Conservation (phyloP, 2,329 filamentous ascomycete genomes). For the Aspergillus fischeri region DNA sequence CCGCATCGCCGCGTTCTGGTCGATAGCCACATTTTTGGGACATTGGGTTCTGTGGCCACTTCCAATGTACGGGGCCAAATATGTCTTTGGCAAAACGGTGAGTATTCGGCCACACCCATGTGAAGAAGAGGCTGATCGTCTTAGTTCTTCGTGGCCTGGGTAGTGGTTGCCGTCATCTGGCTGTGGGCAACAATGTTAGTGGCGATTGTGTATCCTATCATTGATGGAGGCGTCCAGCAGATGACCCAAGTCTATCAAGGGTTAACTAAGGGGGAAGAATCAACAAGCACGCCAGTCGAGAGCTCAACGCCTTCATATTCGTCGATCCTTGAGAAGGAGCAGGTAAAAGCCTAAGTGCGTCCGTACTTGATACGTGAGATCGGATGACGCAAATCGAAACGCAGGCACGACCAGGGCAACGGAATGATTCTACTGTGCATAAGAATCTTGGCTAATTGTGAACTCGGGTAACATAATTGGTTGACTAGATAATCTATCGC, state of each 20-base stretch:
- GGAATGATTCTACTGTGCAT: too few relatives aligned
- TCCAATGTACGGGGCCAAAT: conserved; percentile 52
- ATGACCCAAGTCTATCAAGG: conserved; percentile 19
- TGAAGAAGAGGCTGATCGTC: background rate
- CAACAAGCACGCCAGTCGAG: too few relatives aligned
- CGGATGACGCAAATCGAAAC: too few relatives aligned
- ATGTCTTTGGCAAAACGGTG: conserved; percentile 45
- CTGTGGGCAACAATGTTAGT: conserved; percentile 50
- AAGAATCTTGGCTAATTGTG: too few relatives aligned
- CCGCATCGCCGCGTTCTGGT: conserved; percentile 45
- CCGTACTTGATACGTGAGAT: too few relatives aligned
- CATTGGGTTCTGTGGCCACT: conserved; percentile 55
- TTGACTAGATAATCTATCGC: too few relatives aligned
- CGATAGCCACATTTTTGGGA: conserved; percentile 48
- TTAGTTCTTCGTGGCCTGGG: conserved; percentile 49
- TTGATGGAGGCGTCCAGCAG: conserved; percentile 43
- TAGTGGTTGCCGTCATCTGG: conserved; percentile 51
- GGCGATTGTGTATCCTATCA: conserved; percentile 47
- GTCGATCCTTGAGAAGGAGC: too few relatives aligned
- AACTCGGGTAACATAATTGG: too few relatives aligned
- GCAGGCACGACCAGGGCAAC: too few relatives aligned
- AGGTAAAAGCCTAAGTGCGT: too few relatives aligned
- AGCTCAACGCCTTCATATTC: too few relatives aligned
- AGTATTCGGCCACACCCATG: background rate
- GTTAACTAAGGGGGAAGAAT: background rate